phyloP scores from a whole-genome alignment of 805 yeast species.

The Hanseniaspora jakobsenii region DNA sequence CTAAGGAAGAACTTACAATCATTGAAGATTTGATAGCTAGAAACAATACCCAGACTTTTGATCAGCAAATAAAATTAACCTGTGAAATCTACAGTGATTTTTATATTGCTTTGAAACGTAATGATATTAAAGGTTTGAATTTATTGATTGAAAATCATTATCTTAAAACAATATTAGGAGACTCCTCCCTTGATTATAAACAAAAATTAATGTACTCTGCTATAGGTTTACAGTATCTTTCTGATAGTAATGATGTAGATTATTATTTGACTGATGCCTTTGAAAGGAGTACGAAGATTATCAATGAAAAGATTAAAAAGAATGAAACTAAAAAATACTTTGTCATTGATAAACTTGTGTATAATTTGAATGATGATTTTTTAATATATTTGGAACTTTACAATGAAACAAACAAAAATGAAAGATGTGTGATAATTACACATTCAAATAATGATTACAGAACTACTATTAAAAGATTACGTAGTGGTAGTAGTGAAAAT shows the following conservation, averaged over 20 bases:
- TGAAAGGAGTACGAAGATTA: not conserved
- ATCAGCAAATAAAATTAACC: conserved; percentile 1
- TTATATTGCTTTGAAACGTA: conserved; percentile 1
- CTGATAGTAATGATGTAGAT: too few species aligned
- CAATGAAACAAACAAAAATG: not conserved
- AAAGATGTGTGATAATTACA: not conserved
- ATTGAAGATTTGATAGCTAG: conserved; percentile 1
- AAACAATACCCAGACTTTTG: conserved; percentile 7
- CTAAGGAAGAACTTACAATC: not conserved
- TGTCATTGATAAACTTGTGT: not conserved
- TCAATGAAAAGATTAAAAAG: conserved; percentile 1
- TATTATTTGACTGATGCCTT: too few species aligned
- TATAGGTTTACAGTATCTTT: too few species aligned
- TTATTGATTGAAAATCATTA: not conserved
- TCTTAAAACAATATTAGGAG: too few species aligned
- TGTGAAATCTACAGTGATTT: not conserved
- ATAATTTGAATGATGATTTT: not conserved
- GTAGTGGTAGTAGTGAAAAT: too few species aligned
- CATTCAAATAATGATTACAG: not conserved
- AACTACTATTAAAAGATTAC: not conserved
- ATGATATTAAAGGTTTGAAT: not conserved
- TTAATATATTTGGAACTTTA: not conserved
- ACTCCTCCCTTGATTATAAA: too few species aligned
- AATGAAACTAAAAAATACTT: not conserved
- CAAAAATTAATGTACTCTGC: too few species aligned